These are phyloP conservation scores for Candida anglica DNA, from an alignment of 805 yeast species.

Conservation along the genomic window DNA sequence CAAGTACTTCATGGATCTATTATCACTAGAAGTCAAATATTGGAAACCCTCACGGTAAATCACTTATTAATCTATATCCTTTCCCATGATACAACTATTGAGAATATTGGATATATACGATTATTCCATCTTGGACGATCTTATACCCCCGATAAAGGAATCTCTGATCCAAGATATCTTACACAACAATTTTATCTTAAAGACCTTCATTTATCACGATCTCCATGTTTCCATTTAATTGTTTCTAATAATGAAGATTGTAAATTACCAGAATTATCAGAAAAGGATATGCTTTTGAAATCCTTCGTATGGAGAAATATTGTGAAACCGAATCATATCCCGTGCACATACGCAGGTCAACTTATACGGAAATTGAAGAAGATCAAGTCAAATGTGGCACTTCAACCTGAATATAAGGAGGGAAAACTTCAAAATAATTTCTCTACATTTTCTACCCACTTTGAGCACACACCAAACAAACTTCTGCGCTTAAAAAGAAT, in stretches of 20 bases:
- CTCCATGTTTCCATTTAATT: conserved; percentile 4
- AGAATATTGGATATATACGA: conserved; percentile 3
- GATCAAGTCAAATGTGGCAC: conserved; percentile 1
- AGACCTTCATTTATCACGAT: conserved; percentile 2
- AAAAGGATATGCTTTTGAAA: conserved; percentile 1
- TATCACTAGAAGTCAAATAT: background rate
- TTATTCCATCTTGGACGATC: conserved; percentile 5
- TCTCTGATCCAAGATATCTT: conserved; percentile 5
- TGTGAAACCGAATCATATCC: background rate
- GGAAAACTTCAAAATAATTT: too few relatives aligned
- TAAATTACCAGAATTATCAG: background rate
- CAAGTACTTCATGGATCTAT: background rate
- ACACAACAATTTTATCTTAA: conserved; percentile 2
- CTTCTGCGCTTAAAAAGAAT: too few relatives aligned
- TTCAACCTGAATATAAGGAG: background rate
- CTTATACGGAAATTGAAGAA: conserved; percentile 1
- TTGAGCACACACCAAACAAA: too few relatives aligned
- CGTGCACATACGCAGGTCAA: conserved; percentile 3
- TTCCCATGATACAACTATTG: background rate
- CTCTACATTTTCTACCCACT: too few relatives aligned
- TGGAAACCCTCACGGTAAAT: conserved; percentile 2
- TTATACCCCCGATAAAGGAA: conserved; percentile 3
- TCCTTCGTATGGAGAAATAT: conserved; percentile 2
- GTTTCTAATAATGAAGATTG: background rate
- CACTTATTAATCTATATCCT: conserved; percentile 4